Percentiles rank a stretch among this genome's conserved stretches.
Conservation (phyloP, 805 yeast genomes). For the Cyberlindnera subsufficiens region DNA sequence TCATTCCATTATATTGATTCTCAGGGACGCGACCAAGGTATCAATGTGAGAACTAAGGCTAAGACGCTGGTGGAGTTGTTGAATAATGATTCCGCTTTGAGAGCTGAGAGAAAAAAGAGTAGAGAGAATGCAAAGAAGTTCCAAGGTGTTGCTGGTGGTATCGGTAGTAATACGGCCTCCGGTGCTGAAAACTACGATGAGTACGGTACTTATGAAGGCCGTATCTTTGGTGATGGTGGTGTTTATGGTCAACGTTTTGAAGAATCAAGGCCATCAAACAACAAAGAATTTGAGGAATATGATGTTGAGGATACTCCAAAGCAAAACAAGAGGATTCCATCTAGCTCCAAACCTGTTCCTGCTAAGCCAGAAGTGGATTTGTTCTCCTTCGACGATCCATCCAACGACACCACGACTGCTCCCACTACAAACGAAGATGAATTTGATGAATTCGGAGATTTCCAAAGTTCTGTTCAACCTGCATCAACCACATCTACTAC, state of each 20-base stretch:
- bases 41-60: constrained; percentile 88
- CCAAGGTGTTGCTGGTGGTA: constrained; percentile 71
- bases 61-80: constrained; percentile 66
- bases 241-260: constrained; percentile 63
- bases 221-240: constrained; percentile 70
- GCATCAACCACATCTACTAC: constrained; percentile 16
- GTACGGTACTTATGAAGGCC: constrained; percentile 34
- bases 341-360: constrained; percentile 27
- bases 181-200: constrained; percentile 39
- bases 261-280: constrained; percentile 45
- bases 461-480: constrained; percentile 52
- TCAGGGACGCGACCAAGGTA: constrained; percentile 93
- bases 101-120: constrained; percentile 88
- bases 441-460: constrained; percentile 75
- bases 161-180: constrained; percentile 26
- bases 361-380: constrained; percentile 36
- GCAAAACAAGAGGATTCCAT: constrained; percentile 21
- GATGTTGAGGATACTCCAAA: constrained; percentile 32
- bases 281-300: constrained; percentile 54
- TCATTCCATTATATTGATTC: constrained; percentile 92
- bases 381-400: constrained; percentile 36
- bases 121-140: constrained; percentile 78
- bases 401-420: constrained; percentile 6
- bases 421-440: constrained; percentile 30
- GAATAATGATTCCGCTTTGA: constrained; percentile 67